A percentile compares a stretch with the other conserved stretches of the same genome.
phyloP scores from a whole-genome alignment of 202 grass and related monocot species.

The Carex sylvatica region DNA sequence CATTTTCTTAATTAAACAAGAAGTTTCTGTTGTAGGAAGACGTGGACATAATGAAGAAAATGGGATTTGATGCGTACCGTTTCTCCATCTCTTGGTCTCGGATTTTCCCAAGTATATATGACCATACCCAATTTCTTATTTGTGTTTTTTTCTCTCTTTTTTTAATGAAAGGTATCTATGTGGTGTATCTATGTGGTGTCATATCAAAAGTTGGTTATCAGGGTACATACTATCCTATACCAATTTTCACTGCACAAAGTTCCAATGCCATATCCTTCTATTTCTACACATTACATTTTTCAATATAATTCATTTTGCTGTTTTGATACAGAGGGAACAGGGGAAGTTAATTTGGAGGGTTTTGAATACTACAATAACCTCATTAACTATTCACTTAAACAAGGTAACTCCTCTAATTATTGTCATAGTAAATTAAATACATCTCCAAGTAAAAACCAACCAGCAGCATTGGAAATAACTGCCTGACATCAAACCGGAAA shows the following conservation, averaged over 20 bases:
- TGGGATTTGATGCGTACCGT: slow-evolving; percentile 47
- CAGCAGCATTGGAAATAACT: neutral
- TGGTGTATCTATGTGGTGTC: neutral
- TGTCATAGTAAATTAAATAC: neutral
- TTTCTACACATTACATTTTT: neutral
- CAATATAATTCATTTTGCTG: slow-evolving; percentile 13
- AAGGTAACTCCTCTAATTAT: slow-evolving; percentile 34
- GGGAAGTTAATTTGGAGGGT: slow-evolving; percentile 61
- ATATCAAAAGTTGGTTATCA: neutral
- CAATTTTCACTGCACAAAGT: neutral
- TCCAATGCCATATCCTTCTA: neutral
- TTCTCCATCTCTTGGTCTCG: slow-evolving; percentile 67
- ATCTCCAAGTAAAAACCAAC: neutral
- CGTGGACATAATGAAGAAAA: slow-evolving; percentile 44
- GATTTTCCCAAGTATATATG: slow-evolving; percentile 41
- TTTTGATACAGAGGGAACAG: slow-evolving; percentile 46
- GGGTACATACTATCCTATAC: too few relatives aligned
- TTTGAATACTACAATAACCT: slow-evolving; percentile 79
- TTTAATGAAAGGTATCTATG: neutral
- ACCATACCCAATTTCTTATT: neutral
- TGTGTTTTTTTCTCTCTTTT: neutral
- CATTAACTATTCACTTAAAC: slow-evolving; percentile 55
- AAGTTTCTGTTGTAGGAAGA: slow-evolving; percentile 36
- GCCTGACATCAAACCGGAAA: neutral
- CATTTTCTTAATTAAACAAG: neutral